Conservation (phyloP, 371 early-diverging fungal species). For the Smittium mucronatum region DNA sequence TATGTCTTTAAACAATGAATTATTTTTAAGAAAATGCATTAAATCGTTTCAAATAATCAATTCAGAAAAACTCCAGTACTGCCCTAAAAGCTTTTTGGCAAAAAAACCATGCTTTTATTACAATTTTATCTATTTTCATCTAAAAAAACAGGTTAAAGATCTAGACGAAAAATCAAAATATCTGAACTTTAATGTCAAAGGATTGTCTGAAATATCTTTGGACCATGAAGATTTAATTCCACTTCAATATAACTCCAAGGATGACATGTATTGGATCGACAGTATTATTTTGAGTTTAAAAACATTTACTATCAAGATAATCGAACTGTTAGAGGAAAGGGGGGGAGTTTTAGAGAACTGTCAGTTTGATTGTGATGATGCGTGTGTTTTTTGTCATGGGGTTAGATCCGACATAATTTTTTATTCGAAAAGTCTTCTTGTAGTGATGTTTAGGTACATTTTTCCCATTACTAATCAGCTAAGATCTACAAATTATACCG, state of each 20-base stretch:
- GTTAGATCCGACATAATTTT: neutral
- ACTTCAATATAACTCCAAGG: neutral
- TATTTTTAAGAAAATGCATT: neutral
- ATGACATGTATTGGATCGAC: neutral
- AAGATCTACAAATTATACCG: too few relatives aligned
- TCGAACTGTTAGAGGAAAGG: neutral
- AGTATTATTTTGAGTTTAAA: neutral
- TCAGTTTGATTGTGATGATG: neutral
- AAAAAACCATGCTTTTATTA: neutral
- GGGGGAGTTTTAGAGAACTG: neutral
- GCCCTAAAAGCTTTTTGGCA: neutral
- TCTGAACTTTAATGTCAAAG: neutral
- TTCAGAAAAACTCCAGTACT: neutral
- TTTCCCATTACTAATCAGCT: conserved; percentile 8
- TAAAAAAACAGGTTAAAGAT: neutral
- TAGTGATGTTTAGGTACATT: conserved; percentile 2
- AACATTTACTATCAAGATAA: neutral
- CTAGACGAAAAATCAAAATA: neutral
- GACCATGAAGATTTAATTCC: neutral
- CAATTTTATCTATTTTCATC: neutral
- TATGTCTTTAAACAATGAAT: too few relatives aligned
- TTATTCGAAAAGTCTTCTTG: neutral
- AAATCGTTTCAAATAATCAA: neutral
- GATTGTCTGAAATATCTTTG: neutral
- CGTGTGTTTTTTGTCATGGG: neutral